Evolutionary conservation across 2,329 filamentous ascomycete species (phyloP).

Genomic region (Annulohypoxylon truncatum): DNA sequence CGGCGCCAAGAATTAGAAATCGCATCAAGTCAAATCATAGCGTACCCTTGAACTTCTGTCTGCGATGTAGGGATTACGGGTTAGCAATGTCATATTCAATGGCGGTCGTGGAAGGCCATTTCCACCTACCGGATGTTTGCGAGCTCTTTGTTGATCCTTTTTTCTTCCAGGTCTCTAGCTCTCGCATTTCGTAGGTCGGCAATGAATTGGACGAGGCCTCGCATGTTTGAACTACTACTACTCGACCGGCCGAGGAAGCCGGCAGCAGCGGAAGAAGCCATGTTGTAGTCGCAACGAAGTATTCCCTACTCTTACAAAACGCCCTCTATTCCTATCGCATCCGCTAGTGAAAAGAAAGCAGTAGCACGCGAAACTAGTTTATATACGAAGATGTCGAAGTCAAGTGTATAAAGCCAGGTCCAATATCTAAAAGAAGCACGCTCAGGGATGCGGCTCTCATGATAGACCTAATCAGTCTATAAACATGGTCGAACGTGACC

Average conservation of each 20-base stretch:
- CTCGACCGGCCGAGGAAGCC: constrained; percentile 75
- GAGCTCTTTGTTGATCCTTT: constrained; percentile 99
- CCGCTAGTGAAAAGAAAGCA: constrained; percentile 29
- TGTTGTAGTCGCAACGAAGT: constrained; percentile 48
- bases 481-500: constrained; percentile 48
- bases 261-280: constrained; percentile 65
- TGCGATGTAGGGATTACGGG: constrained; percentile 47
- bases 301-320: constrained; percentile 38
- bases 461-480: constrained; percentile 47
- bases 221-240: constrained; percentile 75
- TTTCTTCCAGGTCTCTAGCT: constrained; percentile 95
- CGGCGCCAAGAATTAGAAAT: constrained; percentile 15
- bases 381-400: constrained; percentile 25
- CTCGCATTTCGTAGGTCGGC: constrained; percentile 94
- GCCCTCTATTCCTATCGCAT: constrained; percentile 40
- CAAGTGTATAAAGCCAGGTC: constrained; percentile 14
- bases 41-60: constrained; percentile 92
- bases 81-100: constrained; percentile 34
- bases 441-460: constrained; percentile 49
- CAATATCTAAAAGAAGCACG: constrained; percentile 47
- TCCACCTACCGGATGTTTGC: constrained; percentile 85
- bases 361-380: constrained; percentile 24
- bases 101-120: not conserved
- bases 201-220: constrained; percentile 96
- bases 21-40: constrained; percentile 20